Base-by-base conservation (phyloP, 495 filamentous ascomycete species). In the Penicillium riverlandense region DNA sequence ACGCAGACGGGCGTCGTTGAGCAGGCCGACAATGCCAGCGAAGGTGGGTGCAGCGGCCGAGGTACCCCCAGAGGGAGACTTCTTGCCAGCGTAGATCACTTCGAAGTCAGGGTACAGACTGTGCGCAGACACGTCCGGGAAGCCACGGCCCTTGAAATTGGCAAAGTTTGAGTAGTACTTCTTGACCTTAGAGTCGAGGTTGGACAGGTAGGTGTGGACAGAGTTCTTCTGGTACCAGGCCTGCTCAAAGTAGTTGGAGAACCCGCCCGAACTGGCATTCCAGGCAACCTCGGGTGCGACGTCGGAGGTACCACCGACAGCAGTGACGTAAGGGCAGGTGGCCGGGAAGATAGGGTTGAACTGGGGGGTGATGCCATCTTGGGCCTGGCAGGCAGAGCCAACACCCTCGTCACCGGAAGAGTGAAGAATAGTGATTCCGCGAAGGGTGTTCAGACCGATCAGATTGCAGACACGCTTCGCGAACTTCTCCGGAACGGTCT, bases 41-140 rank as follows among this genome's bases (percentile, higher is more conserved):
- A 78, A 64, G 22, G 63, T 58, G 0, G 76, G 76, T 7, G 58
- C 55, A 2, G 75, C 64, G 9, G 75, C 76, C 0, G 72, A 78
- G 14, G 78, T 80, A 10, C 78, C 78, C 8, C 67, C 70, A 29
- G 66, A 46, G 11, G 54, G 45, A 13, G 41, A 42, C 27, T 61
- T 48, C 8, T 56, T 28, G 9, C 70, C 76, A 28, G 54, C 45
- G 11, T 59, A 43, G 36, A 62, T 40, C 14, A 58, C 54, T 12
- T 52, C 43, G 47, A 58, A 63, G 33, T 61, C 60, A 31, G 75
- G 76, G 45, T 62, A 60, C 8, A 55, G 49, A 29, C 69, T 69
- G 45, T 78, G 73, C 13, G 76, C 71, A 10, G 69, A 71, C 40
- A 90, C 75, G 52, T 91, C 87, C 0, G 87, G 87, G 49, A 83